Evolutionary conservation across 768 basidiomycete species (phyloP).

Genomic region (Chlorophyllum brunneum): DNA sequence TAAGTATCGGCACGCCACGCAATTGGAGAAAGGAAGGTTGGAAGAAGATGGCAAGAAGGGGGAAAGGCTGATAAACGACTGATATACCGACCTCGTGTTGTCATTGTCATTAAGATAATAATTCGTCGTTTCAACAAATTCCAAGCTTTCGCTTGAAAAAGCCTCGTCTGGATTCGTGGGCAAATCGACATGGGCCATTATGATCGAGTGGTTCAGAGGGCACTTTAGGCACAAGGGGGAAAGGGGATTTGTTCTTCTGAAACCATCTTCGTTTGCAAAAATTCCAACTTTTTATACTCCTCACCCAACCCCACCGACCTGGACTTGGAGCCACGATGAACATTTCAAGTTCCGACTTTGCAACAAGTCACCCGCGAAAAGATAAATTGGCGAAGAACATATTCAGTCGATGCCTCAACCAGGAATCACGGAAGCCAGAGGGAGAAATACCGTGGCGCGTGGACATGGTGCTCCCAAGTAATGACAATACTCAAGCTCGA

Average conservation of each 20-base stretch:
- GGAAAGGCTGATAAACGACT: conserved; percentile 10
- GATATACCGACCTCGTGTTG: conserved; percentile 14
- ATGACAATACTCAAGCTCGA: neutral
- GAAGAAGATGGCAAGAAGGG: conserved; percentile 4
- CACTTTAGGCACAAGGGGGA: neutral
- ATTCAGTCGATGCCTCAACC: neutral
- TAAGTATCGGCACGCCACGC: conserved; percentile 7
- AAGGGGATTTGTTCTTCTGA: neutral
- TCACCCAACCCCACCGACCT: neutral
- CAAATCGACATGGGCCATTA: neutral
- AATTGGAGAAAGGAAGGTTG: neutral
- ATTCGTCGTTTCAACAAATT: conserved; percentile 16
- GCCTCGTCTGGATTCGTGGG: neutral
- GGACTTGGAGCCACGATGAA: neutral
- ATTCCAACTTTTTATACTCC: conserved; percentile 2
- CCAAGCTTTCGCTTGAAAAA: conserved; percentile 5
- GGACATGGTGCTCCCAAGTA: neutral
- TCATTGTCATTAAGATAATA: conserved; percentile 14
- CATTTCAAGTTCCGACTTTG: neutral
- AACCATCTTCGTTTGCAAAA: neutral
- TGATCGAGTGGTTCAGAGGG: neutral
- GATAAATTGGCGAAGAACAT: neutral
- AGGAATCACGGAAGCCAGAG: neutral
- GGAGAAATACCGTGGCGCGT: neutral
- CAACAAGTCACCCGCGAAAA: neutral